These are phyloP conservation scores for Aspergillus cavernicola DNA, from an alignment of 495 filamentous ascomycete species.

Conservation along the genomic window DNA sequence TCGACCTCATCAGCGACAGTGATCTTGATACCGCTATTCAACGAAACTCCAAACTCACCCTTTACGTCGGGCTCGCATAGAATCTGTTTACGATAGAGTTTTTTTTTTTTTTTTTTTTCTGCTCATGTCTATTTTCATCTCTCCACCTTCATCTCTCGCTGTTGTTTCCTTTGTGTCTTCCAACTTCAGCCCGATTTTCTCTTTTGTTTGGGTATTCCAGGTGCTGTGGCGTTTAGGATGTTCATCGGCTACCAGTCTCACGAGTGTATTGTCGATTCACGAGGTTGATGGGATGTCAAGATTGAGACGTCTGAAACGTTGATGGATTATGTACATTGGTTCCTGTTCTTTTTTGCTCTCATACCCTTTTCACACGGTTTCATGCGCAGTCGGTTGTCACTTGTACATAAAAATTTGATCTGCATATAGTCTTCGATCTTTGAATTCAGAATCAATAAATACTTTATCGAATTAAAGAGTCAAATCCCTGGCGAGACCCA, in stretches of 20 bases:
- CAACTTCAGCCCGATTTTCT: conserved; percentile 1
- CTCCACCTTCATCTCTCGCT: background rate
- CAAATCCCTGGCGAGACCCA: too few species aligned
- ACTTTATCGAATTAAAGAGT: too few species aligned
- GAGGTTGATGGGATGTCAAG: conserved; percentile 25
- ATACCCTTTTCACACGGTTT: conserved; percentile 22
- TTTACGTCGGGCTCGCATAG: conserved; percentile 65
- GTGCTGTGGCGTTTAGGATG: conserved; percentile 6
- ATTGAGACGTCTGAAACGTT: conserved; percentile 27
- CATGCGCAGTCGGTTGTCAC: conserved; percentile 13
- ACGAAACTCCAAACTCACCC: conserved; percentile 79
- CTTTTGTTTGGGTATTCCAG: conserved; percentile 11
- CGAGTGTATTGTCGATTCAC: conserved; percentile 18
- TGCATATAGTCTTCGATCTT: conserved; percentile 18
- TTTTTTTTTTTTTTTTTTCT: conserved; percentile 18
- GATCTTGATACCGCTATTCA: conserved; percentile 77
- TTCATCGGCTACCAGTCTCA: conserved; percentile 12
- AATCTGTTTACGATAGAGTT: conserved; percentile 20
- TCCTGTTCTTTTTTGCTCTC: conserved; percentile 17
- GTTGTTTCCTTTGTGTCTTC: conserved; percentile 3
- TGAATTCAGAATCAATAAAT: background rate
- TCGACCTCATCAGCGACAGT: conserved; percentile 69
- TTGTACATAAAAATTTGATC: conserved; percentile 23
- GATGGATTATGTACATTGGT: conserved; percentile 26
- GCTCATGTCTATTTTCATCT: conserved; percentile 14